These are phyloP conservation scores for Pinguiococcus pyrenoidosus DNA, from an alignment of 108 stramenopile species.

Conservation along the genomic window DNA sequence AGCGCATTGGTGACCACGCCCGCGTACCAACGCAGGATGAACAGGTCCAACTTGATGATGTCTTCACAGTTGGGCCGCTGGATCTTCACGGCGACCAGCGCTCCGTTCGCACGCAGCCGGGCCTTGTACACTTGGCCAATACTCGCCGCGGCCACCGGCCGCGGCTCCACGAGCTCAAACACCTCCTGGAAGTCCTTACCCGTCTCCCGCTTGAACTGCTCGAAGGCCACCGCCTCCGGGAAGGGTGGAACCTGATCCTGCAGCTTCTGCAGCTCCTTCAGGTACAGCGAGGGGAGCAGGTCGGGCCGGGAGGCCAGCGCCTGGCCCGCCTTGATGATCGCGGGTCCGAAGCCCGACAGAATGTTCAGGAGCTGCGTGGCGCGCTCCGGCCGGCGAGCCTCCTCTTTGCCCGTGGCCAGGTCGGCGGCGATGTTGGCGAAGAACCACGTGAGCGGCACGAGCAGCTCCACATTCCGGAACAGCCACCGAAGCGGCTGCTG, in stretches of 20 bases:
- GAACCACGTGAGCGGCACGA: slow-evolving; percentile 72
- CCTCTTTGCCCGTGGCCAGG: slow-evolving; percentile 38
- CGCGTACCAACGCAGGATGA: slow-evolving; percentile 82
- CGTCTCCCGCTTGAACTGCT: slow-evolving; percentile 63
- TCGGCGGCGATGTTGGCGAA: slow-evolving; percentile 55
- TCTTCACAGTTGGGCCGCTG: slow-evolving; percentile 83
- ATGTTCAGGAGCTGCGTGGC: slow-evolving; percentile 64
- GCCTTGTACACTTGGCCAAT: slow-evolving; percentile 85
- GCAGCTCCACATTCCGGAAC: slow-evolving; percentile 77
- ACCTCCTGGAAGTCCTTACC: slow-evolving; percentile 54
- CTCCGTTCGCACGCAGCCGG: slow-evolving; percentile 61
- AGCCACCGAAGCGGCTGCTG: slow-evolving; percentile 77
- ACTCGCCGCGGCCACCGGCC: slow-evolving; percentile 74
- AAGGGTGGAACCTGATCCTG: slow-evolving; percentile 87
- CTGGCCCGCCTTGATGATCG: slow-evolving; percentile 84
- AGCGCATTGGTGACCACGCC: slow-evolving; percentile 61
- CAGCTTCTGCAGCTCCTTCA: slow-evolving; percentile 83
- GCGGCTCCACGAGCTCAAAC: slow-evolving; percentile 67
- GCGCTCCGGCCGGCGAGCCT: slow-evolving; percentile 27
- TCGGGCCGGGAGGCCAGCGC: slow-evolving; percentile 76
- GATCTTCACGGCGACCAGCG: slow-evolving; percentile 78
- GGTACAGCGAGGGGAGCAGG: slow-evolving; percentile 74
- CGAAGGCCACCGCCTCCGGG: slow-evolving; percentile 61
- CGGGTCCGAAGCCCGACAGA: slow-evolving; percentile 68
- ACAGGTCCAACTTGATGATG: slow-evolving; percentile 81